phyloP scores from a whole-genome alignment of 768 basidiomycete genomes.

The Russula brevipes region DNA sequence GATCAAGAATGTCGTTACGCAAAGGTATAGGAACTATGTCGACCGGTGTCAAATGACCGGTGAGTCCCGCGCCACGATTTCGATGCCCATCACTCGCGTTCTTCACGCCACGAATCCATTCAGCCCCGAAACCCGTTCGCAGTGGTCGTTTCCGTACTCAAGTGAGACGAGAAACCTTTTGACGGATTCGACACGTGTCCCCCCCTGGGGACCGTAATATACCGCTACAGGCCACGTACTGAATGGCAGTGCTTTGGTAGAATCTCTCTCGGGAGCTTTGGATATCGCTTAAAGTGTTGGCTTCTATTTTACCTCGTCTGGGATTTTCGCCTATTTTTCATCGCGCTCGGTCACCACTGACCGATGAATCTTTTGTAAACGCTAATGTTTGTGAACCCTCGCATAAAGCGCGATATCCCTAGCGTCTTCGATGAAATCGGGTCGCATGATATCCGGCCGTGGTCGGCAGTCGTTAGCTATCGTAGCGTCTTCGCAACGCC shows the following conservation, averaged over 20 bases:
- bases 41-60: constrained; percentile 7
- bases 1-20: neutral
- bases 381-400: neutral
- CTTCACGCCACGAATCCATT: neutral
- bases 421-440: no score
- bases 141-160: neutral
- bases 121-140: neutral
- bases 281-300: constrained; percentile 1
- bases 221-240: neutral
- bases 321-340: neutral
- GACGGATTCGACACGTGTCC: neutral
- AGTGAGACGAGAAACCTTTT: neutral
- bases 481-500: no score
- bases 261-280: neutral
- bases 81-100: neutral
- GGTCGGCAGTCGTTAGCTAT: no score
- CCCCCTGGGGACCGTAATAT: neutral
- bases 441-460: no score
- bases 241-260: neutral
- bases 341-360: neutral
- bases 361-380: neutral
- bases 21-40: neutral
- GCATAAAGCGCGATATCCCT: neutral
- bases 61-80: constrained; percentile 8
- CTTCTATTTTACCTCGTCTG: neutral